Base-by-base conservation (phyloP, 805 yeast genomes). In the Deakozyma indianensis region DNA sequence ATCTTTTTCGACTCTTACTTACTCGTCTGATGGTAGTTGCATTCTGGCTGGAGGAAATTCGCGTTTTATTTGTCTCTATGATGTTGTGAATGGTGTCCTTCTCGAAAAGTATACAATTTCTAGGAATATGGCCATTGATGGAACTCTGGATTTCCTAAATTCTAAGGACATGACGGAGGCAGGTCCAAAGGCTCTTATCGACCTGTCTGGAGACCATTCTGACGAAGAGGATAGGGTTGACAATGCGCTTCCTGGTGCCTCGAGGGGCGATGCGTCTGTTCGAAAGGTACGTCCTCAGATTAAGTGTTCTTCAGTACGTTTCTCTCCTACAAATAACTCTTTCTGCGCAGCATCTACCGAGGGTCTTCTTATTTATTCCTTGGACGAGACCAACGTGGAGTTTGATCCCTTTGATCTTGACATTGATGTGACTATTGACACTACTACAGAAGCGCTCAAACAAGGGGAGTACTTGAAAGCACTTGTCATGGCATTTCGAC, bases 401-500 rank as follows among this genome's bases (percentile, higher is more conserved):
- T 92, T 92, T 59, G 98, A 92, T 67, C 98, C 98, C 27, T 85
- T 85, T 59, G 97, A 92, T 61, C 71, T 92, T 58, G 97, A 90
- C 59, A 69, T 87, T 42, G 97, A 92, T 55, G 77, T 90, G 23
- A 92, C 98, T 0, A 94, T 95, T 1, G 83, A 77, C 41, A 67
- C 83, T 3, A 80, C 87, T 0, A 47, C 76, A 27, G 80, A 76
- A 45, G 73, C 77, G 4, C 65, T 88, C 38, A 52, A 65, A 4
- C 80, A 77, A 43, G 70, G 69, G 45, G 80, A 78, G 45, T 85
- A 77, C 60, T 66, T 88, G 53, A 75, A 75, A 35, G 90, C 96
- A 0, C 63, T 90, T 47, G 83, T 88, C 14, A 87, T 92, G 96
- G 77, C 96, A 0, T 87, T 92, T 72, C 73, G 98, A 61, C 71